Evolutionary conservation across 2,329 filamentous ascomycete species (phyloP), one percentile per base, ranked within the genome.

Genomic region (Trichoderma harzianum): DNA sequence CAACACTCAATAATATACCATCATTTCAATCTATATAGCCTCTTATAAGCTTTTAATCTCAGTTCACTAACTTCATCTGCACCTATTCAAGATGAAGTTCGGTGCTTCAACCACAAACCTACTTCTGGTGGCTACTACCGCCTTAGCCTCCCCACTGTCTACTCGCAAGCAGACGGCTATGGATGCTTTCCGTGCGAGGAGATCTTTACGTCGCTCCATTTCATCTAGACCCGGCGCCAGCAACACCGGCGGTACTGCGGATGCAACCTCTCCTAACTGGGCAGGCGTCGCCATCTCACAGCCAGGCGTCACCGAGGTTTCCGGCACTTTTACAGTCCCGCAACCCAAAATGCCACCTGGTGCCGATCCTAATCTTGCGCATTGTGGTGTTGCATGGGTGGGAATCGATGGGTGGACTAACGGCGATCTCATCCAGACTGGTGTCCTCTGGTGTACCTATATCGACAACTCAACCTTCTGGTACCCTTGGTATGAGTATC

Each of bases 401-500:
- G 64, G 64, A 57, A 67, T 67, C 21, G 64, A 67, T 28, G 64
- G 64, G 32, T 67, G 55, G 12, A 57, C 51, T 39, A 34, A 67
- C 39, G 64, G 47, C 24, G 64, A 67, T 39, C 64, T 67, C 32
- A 67, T 67, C 32, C 64, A 67, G 32, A 67, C 64, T 57, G 64
- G 64, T 11, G 51, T 67, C 16, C 64, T 67, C 21, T 67, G 64
- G 64, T 67, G 64, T 5, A 43, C 39, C 39, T 43, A 43, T 43
- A 43, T 43, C 18, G 39, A 43, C 1, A 43, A 43, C 39, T 43
- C 39, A 43, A 43, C 39, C 39, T 67, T 28, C 30, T 14, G 28
- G 64, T 67, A 67, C 16, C 47, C 64, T 67, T 67, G 64, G 64
- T 67, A 67, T 39, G 64, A 67, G 51, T 67, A 67, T 26, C 64